Base-by-base conservation (phyloP, 345 rosid species). In the Lenwebbia sp. region DNA sequence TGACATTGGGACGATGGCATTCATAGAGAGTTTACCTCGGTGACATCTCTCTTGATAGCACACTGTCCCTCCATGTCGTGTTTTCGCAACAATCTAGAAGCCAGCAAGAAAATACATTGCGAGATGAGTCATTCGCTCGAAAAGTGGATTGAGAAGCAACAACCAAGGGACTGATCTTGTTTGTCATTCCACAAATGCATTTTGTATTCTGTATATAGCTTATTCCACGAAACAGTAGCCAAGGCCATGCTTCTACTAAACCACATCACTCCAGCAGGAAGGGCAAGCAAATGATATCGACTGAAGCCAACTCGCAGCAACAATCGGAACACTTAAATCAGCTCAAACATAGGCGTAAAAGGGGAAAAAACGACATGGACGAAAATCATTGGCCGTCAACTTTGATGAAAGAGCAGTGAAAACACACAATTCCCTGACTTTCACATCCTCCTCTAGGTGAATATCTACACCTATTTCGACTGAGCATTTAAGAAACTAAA, bases 31-130 rank as follows among this genome's bases (percentile, higher is more conserved):
- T 51, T 87, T 87, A 92, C 96, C 85, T 94, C 95, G 83, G 95
- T 91, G 23, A 86, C 90, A 86, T 92, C 95, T 62, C 90, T 91
- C 91, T 92, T 92, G 88, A 95, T 95, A 30, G 84, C 88, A 85
- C 83, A 86, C 52, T 57, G 70, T 75, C 83, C 88, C 84, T 92
- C 93, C 93, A 90, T 92, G 11, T 9, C 1, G 25, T 12, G 11
- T 17, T 65, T 65, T 65, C 44, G 12, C 41, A 65, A 33, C 44
- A 65, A 65, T 65, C 76, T 65, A 33, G 41, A 65, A 15, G 41
- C 44, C 76, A 33, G 17, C 25, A 65, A 30, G 44, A 15, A 65
- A 65, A 65, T 30, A 4, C 22, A 62, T 62, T 65, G 41, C 41
- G 1, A 65, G 41, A 65, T 65, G 15, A 65, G 76, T 8, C 12